phyloP scores from a whole-genome alignment of 306 rosid genomes.

The Cucumis melo region DNA sequence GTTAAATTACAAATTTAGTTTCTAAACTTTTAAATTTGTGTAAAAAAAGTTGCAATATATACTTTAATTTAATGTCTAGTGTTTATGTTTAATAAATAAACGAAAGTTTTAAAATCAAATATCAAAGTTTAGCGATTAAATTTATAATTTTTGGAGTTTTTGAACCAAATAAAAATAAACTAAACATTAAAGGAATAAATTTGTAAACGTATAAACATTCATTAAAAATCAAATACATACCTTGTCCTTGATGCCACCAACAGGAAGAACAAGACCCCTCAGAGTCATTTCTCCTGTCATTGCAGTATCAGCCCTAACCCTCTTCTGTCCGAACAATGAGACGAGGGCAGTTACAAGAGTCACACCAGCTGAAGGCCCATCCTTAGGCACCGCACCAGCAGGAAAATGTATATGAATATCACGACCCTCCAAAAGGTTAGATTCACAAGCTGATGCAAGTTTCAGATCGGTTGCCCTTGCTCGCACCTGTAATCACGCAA shows the following conservation, averaged over 20 bases:
- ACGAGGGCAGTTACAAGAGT: constrained; percentile 94
- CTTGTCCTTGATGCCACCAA: constrained; percentile 98
- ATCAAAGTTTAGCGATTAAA: no score
- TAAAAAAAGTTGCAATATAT: no score
- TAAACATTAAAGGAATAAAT: no score
- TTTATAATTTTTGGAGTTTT: no score
- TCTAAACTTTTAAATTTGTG: neutral
- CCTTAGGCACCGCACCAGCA: constrained; percentile 96
- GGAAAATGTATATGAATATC: constrained; percentile 97
- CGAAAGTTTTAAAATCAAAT: no score
- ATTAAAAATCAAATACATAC: constrained; percentile 28
- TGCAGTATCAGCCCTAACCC: constrained; percentile 88
- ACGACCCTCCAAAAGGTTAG: constrained; percentile 70
- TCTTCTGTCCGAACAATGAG: constrained; percentile 65
- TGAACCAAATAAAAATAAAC: no score
- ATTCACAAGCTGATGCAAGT: constrained; percentile 47
- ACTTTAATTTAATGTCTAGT: neutral
- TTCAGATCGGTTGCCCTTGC: constrained; percentile 69
- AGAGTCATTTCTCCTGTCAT: constrained; percentile 99
- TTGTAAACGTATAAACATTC: no score
- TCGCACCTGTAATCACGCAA: constrained; percentile 37
- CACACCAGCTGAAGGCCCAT: constrained; percentile 99
- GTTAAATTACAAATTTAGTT: neutral
- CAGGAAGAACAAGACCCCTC: constrained; percentile 95
- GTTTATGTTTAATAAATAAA: neutral